A percentile compares a stretch with the other conserved stretches of the same genome.
These are phyloP conservation scores for Dissophora ornata DNA, from an alignment of 192 early-diverging fungal species.

Conservation along the genomic window DNA sequence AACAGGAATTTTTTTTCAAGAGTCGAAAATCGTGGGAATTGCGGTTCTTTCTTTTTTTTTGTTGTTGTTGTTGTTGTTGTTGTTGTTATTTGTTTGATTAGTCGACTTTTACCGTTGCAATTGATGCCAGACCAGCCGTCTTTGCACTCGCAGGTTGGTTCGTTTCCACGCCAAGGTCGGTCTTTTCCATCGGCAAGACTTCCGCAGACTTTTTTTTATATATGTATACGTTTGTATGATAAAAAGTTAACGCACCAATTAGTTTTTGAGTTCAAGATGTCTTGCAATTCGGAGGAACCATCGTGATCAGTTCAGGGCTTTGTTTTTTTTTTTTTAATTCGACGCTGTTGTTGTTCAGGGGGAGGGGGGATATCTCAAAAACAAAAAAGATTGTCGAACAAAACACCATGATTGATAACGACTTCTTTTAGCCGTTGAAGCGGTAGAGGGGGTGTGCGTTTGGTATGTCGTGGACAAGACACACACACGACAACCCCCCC, in stretches of 20 bases:
- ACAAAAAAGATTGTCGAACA: background rate
- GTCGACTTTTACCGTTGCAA: constrained; percentile 80
- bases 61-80: background rate
- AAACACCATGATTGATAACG: too few relatives aligned
- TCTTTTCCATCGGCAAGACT: constrained; percentile 73
- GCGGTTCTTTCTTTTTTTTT: background rate
- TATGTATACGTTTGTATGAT: too few relatives aligned
- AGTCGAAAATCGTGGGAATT: background rate
- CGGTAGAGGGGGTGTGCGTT: too few relatives aligned
- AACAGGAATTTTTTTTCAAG: background rate
- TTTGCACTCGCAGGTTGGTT: constrained; percentile 75
- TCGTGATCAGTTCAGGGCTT: background rate
- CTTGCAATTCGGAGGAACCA: constrained; percentile 8
- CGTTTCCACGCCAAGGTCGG: constrained; percentile 62
- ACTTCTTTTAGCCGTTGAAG: too few relatives aligned
- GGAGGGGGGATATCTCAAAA: background rate
- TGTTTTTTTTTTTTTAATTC: background rate
- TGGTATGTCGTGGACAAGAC: too few relatives aligned
- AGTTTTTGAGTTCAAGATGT: too few relatives aligned
- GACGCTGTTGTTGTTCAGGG: background rate
- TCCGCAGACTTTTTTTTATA: constrained; percentile 85
- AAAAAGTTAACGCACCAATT: too few relatives aligned
- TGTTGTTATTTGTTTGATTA: background rate
- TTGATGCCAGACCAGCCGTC: constrained; percentile 95
- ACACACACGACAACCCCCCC: too few relatives aligned